These are phyloP conservation scores for Debaryomyces castellii DNA, from an alignment of 805 yeast genomes.

Conservation along the genomic window DNA sequence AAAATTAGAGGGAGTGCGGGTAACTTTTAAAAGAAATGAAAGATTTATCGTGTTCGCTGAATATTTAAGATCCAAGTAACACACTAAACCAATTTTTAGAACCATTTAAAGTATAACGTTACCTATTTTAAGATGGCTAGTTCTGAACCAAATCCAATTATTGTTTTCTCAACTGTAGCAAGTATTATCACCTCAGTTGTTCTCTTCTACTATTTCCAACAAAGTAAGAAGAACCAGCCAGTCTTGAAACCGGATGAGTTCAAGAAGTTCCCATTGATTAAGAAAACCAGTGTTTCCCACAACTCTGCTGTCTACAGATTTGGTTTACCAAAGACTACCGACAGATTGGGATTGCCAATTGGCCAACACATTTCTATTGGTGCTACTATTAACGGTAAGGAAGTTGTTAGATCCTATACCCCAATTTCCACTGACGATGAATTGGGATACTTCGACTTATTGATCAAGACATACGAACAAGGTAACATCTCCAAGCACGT, in stretches of 20 bases:
- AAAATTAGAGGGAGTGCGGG: background rate
- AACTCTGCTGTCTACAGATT: constrained; percentile 84
- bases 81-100: background rate
- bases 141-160: constrained; percentile 38
- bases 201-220: constrained; percentile 32
- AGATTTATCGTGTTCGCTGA: background rate
- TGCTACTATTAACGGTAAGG: constrained; percentile 76
- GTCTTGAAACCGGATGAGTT: constrained; percentile 67
- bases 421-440: constrained; percentile 82
- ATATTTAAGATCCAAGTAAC: background rate
- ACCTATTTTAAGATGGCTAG: constrained; percentile 3
- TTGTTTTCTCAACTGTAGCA: constrained; percentile 40
- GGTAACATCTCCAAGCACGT: constrained; percentile 82
- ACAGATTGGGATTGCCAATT: constrained; percentile 82
- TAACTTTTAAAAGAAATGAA: background rate
- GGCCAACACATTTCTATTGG: constrained; percentile 90
- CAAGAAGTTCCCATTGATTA: constrained; percentile 76
- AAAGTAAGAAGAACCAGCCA: constrained; percentile 38
- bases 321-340: constrained; percentile 72
- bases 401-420: constrained; percentile 82
- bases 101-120: background rate
- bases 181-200: constrained; percentile 34
- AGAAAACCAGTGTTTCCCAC: constrained; percentile 72
- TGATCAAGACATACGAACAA: constrained; percentile 80
- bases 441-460: constrained; percentile 78